Evolutionary conservation across 2,329 filamentous ascomycete genomes (phyloP).

Genomic region (Pyricularia sp.): DNA sequence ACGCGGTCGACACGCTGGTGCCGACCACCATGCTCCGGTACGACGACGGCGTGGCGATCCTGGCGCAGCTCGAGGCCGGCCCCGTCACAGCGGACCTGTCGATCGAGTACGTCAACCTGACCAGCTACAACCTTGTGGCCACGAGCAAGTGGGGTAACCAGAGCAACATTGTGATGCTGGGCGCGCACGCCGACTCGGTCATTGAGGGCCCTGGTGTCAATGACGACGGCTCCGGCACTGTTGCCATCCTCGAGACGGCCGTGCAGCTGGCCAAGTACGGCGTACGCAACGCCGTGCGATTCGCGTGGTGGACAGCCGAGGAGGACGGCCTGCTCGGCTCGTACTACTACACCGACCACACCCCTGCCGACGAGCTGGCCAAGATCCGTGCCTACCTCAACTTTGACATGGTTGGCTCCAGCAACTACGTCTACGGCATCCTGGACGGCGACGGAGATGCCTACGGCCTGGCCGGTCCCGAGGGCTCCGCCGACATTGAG

Average conservation of each 20-base stretch:
- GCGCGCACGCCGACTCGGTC: slow-evolving; percentile 54
- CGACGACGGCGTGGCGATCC: slow-evolving; percentile 28
- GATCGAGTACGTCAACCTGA: slow-evolving; percentile 5
- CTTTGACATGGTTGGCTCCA: slow-evolving; percentile 45
- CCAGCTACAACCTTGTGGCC: slow-evolving; percentile 47
- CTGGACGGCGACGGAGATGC: slow-evolving; percentile 45
- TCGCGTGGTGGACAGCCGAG: slow-evolving; percentile 52
- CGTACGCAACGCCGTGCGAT: slow-evolving; percentile 41
- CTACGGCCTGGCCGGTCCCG: slow-evolving; percentile 42
- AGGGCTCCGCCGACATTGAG: slow-evolving; percentile 46
- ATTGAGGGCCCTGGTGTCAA: slow-evolving; percentile 55
- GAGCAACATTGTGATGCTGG: slow-evolving; percentile 47
- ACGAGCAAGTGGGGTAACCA: slow-evolving; percentile 49
- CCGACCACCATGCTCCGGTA: slow-evolving; percentile 43
- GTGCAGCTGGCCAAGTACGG: slow-evolving; percentile 51
- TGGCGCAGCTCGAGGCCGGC: slow-evolving; percentile 20
- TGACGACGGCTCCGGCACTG: slow-evolving; percentile 52
- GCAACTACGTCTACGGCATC: slow-evolving; percentile 27
- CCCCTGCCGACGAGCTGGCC: slow-evolving; percentile 33
- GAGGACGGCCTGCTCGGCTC: slow-evolving; percentile 51
- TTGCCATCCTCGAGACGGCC: slow-evolving; percentile 49
- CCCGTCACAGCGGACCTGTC: slow-evolving; percentile 16
- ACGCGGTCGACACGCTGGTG: slow-evolving; percentile 32
- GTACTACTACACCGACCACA: slow-evolving; percentile 36
- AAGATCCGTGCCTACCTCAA: slow-evolving; percentile 47